Percentiles rank a stretch among this genome's conserved stretches.
These are phyloP conservation scores for Usnea hakonensis DNA, from an alignment of 495 filamentous ascomycete species.

Conservation along the genomic window DNA sequence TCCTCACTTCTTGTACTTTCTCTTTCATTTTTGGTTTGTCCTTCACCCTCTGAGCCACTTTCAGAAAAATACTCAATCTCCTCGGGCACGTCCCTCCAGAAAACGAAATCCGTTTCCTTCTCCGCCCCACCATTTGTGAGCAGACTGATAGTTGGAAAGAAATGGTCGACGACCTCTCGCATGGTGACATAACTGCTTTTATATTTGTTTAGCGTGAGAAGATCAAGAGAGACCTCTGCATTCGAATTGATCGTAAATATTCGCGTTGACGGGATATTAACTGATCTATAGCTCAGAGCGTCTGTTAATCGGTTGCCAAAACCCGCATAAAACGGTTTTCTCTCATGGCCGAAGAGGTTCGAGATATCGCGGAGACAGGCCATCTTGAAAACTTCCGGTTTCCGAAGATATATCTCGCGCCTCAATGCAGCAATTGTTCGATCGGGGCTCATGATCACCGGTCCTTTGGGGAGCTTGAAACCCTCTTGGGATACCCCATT, in stretches of 20 bases:
- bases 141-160: constrained; percentile 78
- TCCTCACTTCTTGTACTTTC: constrained; percentile 29
- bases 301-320: constrained; percentile 97
- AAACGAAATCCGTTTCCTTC: constrained; percentile 82
- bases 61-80: constrained; percentile 73
- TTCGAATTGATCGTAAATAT: constrained; percentile 99
- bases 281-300: constrained; percentile 88
- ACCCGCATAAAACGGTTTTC: constrained; percentile 87
- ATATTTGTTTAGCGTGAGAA: constrained; percentile 86
- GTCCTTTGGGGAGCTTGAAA: constrained; percentile 78
- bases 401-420: constrained; percentile 89
- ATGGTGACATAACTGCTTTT: constrained; percentile 96
- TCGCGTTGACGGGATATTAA: constrained; percentile 84
- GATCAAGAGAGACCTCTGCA: constrained; percentile 87
- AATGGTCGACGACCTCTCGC: constrained; percentile 92
- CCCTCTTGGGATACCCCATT: constrained; percentile 84
- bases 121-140: constrained; percentile 72
- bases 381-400: constrained; percentile 99
- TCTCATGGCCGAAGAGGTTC: constrained; percentile 70
- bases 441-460: constrained; percentile 91
- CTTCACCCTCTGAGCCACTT: constrained; percentile 57
- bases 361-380: constrained; percentile 90
- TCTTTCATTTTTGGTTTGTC: not conserved
- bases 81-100: constrained; percentile 69
- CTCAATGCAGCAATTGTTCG: constrained; percentile 91